Evolutionary conservation across 495 filamentous ascomycete genomes (phyloP).

Genomic region (Choiromyces venosus): DNA sequence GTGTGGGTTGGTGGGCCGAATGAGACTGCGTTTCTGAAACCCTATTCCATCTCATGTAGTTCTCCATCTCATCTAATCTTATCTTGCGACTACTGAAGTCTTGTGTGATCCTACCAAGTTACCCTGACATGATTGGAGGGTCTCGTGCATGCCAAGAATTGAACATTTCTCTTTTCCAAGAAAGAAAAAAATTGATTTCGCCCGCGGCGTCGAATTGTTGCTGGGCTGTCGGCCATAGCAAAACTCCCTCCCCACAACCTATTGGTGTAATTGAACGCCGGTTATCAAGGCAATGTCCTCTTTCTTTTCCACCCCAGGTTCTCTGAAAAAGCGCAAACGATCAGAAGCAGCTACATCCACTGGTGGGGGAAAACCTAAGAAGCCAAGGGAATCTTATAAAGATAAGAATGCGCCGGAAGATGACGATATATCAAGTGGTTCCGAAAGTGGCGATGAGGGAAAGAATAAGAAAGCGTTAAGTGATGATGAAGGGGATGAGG

Average conservation of each 20-base stretch:
- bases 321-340: conserved; percentile 75
- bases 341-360: conserved; percentile 33
- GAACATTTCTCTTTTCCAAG: background rate
- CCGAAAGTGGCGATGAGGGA: conserved; percentile 55
- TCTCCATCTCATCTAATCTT: conserved; percentile 4
- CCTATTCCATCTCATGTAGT: background rate
- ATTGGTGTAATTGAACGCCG: conserved; percentile 11
- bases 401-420: conserved; percentile 41
- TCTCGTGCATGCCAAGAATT: conserved; percentile 14
- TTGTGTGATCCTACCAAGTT: background rate
- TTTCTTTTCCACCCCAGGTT: conserved; percentile 74
- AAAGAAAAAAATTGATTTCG: conserved; percentile 23
- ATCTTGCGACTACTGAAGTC: background rate
- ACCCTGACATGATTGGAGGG: background rate
- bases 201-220: background rate
- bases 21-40: background rate
- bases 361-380: conserved; percentile 44
- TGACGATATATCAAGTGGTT: conserved; percentile 82
- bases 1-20: background rate
- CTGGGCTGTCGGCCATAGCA: background rate
- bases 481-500: conserved; percentile 50
- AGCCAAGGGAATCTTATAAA: conserved; percentile 46
- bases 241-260: background rate
- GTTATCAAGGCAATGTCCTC: conserved; percentile 32
- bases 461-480: conserved; percentile 7